Conservation (phyloP, 2,329 filamentous ascomycete species). For the Emmonsia crescens region DNA sequence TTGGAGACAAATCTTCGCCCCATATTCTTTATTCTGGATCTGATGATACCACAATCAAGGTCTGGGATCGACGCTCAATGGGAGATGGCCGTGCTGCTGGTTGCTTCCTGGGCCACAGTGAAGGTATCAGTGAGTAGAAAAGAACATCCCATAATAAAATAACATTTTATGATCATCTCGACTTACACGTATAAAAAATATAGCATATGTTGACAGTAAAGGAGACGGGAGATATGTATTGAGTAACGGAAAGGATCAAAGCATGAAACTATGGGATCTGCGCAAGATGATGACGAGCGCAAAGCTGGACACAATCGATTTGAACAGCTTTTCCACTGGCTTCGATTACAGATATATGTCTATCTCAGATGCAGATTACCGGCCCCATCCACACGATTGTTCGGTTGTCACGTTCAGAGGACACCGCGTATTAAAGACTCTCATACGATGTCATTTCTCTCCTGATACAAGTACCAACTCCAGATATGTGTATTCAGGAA, state of each 20-base stretch:
- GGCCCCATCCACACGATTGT: slow-evolving; percentile 71
- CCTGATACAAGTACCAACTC: slow-evolving; percentile 77
- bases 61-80: slow-evolving; percentile 79
- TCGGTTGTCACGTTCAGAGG: slow-evolving; percentile 88
- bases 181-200: slow-evolving; percentile 1
- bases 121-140: slow-evolving; percentile 18
- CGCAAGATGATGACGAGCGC: slow-evolving; percentile 74
- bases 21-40: slow-evolving; percentile 95
- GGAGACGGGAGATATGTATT: slow-evolving; percentile 82
- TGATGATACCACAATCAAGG: slow-evolving; percentile 85
- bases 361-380: slow-evolving; percentile 45
- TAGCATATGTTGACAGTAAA: slow-evolving; percentile 67
- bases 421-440: slow-evolving; percentile 75
- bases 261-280: slow-evolving; percentile 94
- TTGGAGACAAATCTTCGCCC: slow-evolving; percentile 76
- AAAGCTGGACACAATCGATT: slow-evolving; percentile 42
- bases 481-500: slow-evolving; percentile 86
- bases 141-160: too few relatives aligned
- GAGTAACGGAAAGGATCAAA: slow-evolving; percentile 91
- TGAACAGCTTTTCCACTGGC: slow-evolving; percentile 43
- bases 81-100: slow-evolving; percentile 52
- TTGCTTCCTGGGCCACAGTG: slow-evolving; percentile 54
- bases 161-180: neutral
- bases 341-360: slow-evolving; percentile 53
- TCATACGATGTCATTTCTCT: slow-evolving; percentile 93